Base-by-base conservation (phyloP, 1,284 basidiomycete genomes). In the Coriolopsis trogii region DNA sequence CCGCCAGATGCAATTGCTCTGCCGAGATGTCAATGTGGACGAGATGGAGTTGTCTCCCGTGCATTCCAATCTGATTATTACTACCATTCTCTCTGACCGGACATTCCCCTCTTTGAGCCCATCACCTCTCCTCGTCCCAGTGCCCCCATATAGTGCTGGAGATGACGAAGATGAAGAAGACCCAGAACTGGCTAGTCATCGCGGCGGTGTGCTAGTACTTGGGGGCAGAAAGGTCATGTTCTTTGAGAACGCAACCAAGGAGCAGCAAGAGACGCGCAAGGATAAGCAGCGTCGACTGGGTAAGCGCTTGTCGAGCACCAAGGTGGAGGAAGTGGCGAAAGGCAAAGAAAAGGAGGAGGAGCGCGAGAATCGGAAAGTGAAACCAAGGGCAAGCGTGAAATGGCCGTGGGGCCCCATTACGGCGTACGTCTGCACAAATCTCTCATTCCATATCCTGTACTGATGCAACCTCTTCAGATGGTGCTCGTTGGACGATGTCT, bases 391-490 rank as follows among this genome's bases (percentile, higher is more conserved):
- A 0, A 63, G 64, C 20, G 74, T 89, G 9, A 77, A 80, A 16
- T 91, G 89, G 89, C 87, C 87, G 12, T 90, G 85, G 84, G 79
- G 76, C 55, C 78, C 82, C 51, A 73, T 90, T 25, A 75, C 79
- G 56, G 78, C 82, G 83, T 89, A 70, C 67, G 76, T 71, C 46
- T 33, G 56, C 12, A 26, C 8, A 16, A 26, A 9, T 26, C 3
- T 15, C 16, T 38, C 23, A 41, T 38, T 29, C 33, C 37, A 30
- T n/a, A n/a, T n/a, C n/a, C n/a, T n/a, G n/a, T n/a, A n/a, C n/a
- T n/a, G n/a, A n/a, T n/a, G n/a, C n/a, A n/a, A n/a, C n/a, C n/a
- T n/a, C 2, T 45, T 3, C 42, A 89, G 84, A 37, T 80, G 79
- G 67, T 81, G 77, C 56, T 55, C 69, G 6, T 62, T 82, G 25